Evolutionary conservation across 805 yeast species (phyloP).

Genomic region (Cephaloascus fragrans): DNA sequence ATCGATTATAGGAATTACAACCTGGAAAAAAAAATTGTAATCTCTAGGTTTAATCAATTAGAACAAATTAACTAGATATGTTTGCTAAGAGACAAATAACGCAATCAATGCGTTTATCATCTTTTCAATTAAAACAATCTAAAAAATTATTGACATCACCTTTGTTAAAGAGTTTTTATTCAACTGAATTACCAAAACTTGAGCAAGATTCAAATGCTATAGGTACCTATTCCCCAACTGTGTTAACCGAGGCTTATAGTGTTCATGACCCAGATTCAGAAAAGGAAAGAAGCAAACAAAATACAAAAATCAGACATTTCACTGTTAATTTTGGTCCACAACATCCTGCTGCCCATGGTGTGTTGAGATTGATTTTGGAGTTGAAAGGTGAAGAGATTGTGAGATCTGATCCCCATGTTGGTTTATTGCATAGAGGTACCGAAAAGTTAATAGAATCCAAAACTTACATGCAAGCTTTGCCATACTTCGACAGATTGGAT

Average conservation of each 20-base stretch:
- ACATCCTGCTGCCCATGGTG: slow-evolving; percentile 95
- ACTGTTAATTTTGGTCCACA: slow-evolving; percentile 90
- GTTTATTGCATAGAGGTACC: slow-evolving; percentile 80
- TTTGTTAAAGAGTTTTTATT: too few species aligned
- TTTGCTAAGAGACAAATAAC: neutral
- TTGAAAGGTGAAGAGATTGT: slow-evolving; percentile 84
- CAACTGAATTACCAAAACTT: neutral
- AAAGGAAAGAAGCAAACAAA: slow-evolving; percentile 28
- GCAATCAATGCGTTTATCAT: slow-evolving; percentile 1
- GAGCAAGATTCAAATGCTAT: neutral
- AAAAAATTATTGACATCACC: neutral
- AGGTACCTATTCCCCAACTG: slow-evolving; percentile 28
- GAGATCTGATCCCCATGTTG: slow-evolving; percentile 84
- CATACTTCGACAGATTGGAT: slow-evolving; percentile 82
- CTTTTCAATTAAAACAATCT: neutral
- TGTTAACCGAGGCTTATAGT: slow-evolving; percentile 33
- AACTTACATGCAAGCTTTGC: slow-evolving; percentile 82
- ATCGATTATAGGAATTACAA: too few species aligned
- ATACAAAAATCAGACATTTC: slow-evolving; percentile 67
- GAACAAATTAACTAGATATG: too few species aligned
- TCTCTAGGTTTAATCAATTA: too few species aligned
- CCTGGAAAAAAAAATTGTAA: too few species aligned
- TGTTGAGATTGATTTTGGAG: slow-evolving; percentile 75
- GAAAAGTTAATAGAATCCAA: slow-evolving; percentile 81
- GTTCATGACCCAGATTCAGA: slow-evolving; percentile 35